Conservation (phyloP, 495 filamentous ascomycete genomes). For the Margaritispora aquatica region DNA sequence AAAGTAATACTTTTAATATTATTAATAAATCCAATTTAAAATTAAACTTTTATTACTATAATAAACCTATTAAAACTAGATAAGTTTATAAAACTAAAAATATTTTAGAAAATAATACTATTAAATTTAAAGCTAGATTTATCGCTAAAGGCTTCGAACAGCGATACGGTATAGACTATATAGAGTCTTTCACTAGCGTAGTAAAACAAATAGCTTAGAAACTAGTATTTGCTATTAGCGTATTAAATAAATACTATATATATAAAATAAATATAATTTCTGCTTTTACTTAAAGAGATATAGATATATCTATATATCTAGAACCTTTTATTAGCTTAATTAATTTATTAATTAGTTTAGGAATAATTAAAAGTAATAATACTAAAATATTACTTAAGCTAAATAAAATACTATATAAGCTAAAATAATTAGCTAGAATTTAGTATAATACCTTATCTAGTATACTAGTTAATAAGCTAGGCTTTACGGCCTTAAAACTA, state of each 20-base stretch:
- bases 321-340: neutral
- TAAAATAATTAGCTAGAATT: slow-evolving; percentile 19
- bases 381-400: neutral
- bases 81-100: slow-evolving; percentile 11
- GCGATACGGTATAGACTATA: slow-evolving; percentile 11
- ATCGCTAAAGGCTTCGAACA: slow-evolving; percentile 14
- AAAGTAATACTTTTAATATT: neutral
- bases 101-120: slow-evolving; percentile 5
- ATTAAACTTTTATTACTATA: neutral
- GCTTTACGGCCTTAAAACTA: slow-evolving; percentile 6
- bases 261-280: slow-evolving; percentile 14
- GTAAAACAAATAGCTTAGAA: slow-evolving; percentile 15
- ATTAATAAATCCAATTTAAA: neutral
- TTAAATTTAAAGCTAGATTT: slow-evolving; percentile 16
- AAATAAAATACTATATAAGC: slow-evolving; percentile 18
- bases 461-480: slow-evolving; percentile 8
- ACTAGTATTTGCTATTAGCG: slow-evolving; percentile 7
- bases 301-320: slow-evolving; percentile 1
- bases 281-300: slow-evolving; percentile 11
- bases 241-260: slow-evolving; percentile 10
- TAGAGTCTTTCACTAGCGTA: slow-evolving; percentile 8
- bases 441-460: slow-evolving; percentile 12
- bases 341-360: neutral
- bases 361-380: neutral
- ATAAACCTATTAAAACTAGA: slow-evolving; percentile 2